Conservation (phyloP, 108 stramenopile species). For the Discostella stelligeroides region DNA sequence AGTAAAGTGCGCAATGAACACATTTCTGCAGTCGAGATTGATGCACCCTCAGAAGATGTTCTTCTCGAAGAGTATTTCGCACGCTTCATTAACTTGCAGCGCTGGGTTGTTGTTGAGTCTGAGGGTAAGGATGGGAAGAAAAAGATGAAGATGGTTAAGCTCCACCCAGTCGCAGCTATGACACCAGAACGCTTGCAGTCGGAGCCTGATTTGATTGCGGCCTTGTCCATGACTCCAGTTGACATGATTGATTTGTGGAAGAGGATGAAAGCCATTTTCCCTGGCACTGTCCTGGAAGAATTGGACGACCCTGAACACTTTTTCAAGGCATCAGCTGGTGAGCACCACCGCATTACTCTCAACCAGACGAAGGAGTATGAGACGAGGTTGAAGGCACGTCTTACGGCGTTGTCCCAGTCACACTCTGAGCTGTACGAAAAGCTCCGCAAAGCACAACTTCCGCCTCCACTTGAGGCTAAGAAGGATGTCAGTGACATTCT, state of each 20-base stretch:
- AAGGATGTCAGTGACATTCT: slow-evolving; percentile 85
- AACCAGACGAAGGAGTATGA: slow-evolving; percentile 97
- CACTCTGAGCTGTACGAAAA: slow-evolving; percentile 87
- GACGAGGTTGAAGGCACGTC: slow-evolving; percentile 84
- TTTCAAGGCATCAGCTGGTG: slow-evolving; percentile 79
- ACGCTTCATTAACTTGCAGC: slow-evolving; percentile 98
- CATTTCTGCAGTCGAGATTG: slow-evolving; percentile 67
- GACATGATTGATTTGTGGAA: slow-evolving; percentile 96
- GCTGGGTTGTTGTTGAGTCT: slow-evolving; percentile 86
- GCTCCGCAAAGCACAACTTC: slow-evolving; percentile 75
- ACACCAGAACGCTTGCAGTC: slow-evolving; percentile 83
- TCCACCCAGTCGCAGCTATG: slow-evolving; percentile 97
- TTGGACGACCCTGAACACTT: slow-evolving; percentile 94
- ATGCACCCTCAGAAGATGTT: slow-evolving; percentile 73
- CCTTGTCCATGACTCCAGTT: slow-evolving; percentile 93
- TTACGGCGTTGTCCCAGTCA: slow-evolving; percentile 76
- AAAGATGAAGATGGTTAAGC: slow-evolving; percentile 82
- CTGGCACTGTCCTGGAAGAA: slow-evolving; percentile 79
- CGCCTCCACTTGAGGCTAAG: slow-evolving; percentile 77
- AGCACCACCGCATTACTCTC: slow-evolving; percentile 92
- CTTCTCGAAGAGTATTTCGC: slow-evolving; percentile 88
- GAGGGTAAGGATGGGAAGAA: slow-evolving; percentile 85
- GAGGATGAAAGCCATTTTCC: slow-evolving; percentile 81
- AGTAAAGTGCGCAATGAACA: slow-evolving; percentile 89
- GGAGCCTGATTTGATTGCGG: slow-evolving; percentile 73